Conservation (phyloP, 73 alveolate genomes). For the Paramecium sexaurelia region DNA sequence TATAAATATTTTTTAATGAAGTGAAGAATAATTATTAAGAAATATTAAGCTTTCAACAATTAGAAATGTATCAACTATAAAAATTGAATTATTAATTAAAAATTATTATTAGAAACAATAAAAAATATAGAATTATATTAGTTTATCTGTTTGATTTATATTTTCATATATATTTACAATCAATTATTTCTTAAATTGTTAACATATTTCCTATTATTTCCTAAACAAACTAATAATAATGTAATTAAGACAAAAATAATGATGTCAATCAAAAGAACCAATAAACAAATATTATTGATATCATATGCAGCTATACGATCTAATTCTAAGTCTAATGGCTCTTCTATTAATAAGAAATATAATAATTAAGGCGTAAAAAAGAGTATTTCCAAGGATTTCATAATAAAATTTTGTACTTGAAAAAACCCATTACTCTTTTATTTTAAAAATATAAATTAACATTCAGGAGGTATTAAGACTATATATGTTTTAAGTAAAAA, state of each 20-base stretch:
- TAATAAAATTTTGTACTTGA: constrained; percentile 25
- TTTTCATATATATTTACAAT: background rate
- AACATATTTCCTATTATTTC: background rate
- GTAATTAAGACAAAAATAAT: background rate
- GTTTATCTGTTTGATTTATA: background rate
- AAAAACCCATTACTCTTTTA: constrained; percentile 39
- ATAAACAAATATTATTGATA: background rate
- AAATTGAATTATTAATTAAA: too few species aligned
- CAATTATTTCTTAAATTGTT: background rate
- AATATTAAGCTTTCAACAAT: too few species aligned
- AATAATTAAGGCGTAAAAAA: constrained; percentile 11
- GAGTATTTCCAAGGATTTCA: constrained; percentile 31
- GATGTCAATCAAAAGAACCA: background rate
- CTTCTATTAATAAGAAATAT: background rate
- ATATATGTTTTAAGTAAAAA: constrained; percentile 18
- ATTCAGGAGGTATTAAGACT: constrained; percentile 38
- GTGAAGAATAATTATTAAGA: too few species aligned
- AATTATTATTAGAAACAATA: too few species aligned
- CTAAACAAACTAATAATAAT: background rate
- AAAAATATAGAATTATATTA: too few species aligned
- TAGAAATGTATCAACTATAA: too few species aligned
- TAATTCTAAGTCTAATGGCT: background rate
- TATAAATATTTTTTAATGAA: too few species aligned
- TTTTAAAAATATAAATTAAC: background rate
- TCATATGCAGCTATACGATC: background rate